Conservation (phyloP, 78 protist genomes). For the Paulinella micropora region DNA sequence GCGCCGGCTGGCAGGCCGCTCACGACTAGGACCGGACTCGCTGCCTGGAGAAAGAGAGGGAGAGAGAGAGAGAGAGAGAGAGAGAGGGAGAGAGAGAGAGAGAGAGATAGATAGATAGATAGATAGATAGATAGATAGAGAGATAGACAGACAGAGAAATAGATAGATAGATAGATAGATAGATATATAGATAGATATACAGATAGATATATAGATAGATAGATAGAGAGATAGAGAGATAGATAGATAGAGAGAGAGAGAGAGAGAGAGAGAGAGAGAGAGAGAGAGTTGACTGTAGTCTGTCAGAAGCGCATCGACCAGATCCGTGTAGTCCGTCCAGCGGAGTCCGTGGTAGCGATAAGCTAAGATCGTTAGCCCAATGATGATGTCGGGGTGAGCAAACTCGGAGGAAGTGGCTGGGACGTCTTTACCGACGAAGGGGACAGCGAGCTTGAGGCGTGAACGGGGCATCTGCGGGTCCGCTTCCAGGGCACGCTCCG, state of each 20-base stretch:
- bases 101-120: too few species aligned
- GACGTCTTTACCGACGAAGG: neutral
- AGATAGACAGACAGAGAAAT: too few species aligned
- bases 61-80: too few species aligned
- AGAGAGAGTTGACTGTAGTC: neutral
- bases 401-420: slow-evolving; percentile 25
- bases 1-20: too few species aligned
- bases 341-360: slow-evolving; percentile 5
- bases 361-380: slow-evolving; percentile 25
- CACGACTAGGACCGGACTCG: too few species aligned
- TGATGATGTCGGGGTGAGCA: slow-evolving; percentile 41
- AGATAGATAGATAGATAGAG: too few species aligned
- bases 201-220: neutral
- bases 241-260: neutral
- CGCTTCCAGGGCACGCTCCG: neutral
- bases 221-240: too few species aligned
- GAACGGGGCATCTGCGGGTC: slow-evolving; percentile 29
- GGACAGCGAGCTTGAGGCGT: slow-evolving; percentile 41
- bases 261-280: neutral
- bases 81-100: too few species aligned
- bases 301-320: neutral
- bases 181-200: neutral
- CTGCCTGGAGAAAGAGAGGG: too few species aligned
- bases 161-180: too few species aligned
- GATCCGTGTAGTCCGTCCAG: neutral